Evolutionary conservation across 2,329 filamentous ascomycete species (phyloP).

Genomic region (Dothiorella sarmentorum): DNA sequence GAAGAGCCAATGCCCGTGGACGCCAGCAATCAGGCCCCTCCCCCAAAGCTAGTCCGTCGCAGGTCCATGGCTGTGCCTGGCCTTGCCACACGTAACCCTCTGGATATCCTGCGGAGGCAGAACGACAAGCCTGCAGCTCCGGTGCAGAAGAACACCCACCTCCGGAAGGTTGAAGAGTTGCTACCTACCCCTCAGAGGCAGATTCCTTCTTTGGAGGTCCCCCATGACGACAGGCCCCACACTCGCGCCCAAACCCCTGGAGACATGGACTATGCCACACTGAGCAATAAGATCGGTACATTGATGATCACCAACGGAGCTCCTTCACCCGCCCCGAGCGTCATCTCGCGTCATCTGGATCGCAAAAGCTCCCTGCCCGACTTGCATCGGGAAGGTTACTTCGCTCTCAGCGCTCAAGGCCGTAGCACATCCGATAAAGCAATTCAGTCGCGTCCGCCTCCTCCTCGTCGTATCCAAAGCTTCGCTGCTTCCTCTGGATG

Average conservation of each 20-base stretch:
- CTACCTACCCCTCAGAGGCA: conserved; percentile 25
- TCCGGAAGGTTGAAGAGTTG: conserved; percentile 31
- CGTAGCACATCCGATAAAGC: neutral
- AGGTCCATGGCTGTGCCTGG: conserved; percentile 43
- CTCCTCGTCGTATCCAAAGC: neutral
- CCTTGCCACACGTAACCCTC: conserved; percentile 32
- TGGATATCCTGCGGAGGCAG: conserved; percentile 33
- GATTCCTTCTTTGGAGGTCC: conserved; percentile 24
- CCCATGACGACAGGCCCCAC: conserved; percentile 29
- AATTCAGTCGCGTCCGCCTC: neutral
- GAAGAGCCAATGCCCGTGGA: conserved; percentile 19
- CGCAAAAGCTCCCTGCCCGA: conserved; percentile 14
- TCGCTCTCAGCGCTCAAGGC: neutral
- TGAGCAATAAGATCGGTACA: conserved; percentile 42
- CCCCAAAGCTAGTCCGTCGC: conserved; percentile 29
- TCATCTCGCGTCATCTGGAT: conserved; percentile 20
- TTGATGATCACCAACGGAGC: conserved; percentile 48
- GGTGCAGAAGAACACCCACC: conserved; percentile 28
- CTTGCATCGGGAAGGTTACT: neutral
- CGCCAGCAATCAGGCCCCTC: conserved; percentile 23
- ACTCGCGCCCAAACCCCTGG: conserved; percentile 38
- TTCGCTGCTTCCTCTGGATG: neutral
- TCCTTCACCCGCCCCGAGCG: conserved; percentile 44
- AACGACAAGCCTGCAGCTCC: conserved; percentile 30
- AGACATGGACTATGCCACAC: conserved; percentile 42